Conservation (phyloP, 2,329 filamentous ascomycete species). For the Tricladium varicosporioides region DNA sequence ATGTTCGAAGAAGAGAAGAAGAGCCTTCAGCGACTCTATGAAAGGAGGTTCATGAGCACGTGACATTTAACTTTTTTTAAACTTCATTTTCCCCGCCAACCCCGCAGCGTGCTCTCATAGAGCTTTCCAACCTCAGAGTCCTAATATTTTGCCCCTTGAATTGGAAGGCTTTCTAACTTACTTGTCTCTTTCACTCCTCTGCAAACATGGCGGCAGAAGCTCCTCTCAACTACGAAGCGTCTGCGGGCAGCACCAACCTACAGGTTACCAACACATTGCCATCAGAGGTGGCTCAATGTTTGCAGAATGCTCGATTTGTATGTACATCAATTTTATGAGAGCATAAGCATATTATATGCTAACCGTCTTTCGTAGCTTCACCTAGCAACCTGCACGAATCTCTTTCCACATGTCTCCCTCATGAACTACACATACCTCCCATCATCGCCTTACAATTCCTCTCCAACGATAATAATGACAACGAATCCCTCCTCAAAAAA, state of each 20-base stretch:
- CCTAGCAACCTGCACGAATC: conserved; percentile 82
- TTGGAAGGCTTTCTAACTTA: not conserved
- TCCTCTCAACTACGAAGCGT: conserved; percentile 73
- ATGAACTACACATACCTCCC: conserved; percentile 99
- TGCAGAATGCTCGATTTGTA: conserved; percentile 95
- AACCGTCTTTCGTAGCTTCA: conserved; percentile 69
- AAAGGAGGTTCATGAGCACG: no score
- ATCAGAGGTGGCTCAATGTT: conserved; percentile 80
- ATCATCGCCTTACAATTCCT: conserved; percentile 63
- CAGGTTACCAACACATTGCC: conserved; percentile 70
- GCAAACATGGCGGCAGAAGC: conserved; percentile 43
- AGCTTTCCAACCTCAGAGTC: not conserved
- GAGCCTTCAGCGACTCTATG: no score
- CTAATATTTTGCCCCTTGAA: not conserved
- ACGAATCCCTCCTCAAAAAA: conserved; percentile 78
- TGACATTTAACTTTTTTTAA: no score
- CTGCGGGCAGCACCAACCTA: conserved; percentile 65
- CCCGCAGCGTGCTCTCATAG: no score
- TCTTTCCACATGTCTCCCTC: conserved; percentile 86
- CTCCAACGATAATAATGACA: conserved; percentile 94
- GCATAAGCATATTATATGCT: conserved; percentile 5
- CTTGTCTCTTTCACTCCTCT: not conserved
- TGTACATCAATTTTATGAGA: conserved; percentile 31
- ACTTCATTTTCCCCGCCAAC: no score
- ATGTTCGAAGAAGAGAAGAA: no score